Base-by-base conservation (phyloP, 1,139 yeast genomes). In the Taiozyma onychis region DNA sequence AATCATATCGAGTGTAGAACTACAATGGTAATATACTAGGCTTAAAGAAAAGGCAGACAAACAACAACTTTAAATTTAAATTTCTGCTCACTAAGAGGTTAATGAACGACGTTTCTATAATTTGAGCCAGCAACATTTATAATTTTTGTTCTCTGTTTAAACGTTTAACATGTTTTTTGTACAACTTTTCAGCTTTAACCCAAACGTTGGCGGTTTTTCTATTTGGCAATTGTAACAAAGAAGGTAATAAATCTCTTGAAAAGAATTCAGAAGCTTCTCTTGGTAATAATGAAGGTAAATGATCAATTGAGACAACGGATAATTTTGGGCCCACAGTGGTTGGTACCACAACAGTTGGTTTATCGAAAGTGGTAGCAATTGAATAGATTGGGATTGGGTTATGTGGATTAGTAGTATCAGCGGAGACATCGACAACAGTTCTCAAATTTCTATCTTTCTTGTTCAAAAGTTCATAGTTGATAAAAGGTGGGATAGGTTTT, bases 351-450 rank as follows among this genome's bases (percentile, higher is more conserved):
- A 88, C 97, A 9, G 97, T 90, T 59, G 99, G 99, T 60, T 88
- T 81, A 58, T 81, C 80, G 73, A 93, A 93, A 14, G 86, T 91
- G 34, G 99, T 93, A 51, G 96, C 95, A 59, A 88, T 76, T 35
- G 81, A 76, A 71, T 93, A 95, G 51, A 93, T 93, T 57, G 99
- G 99, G 56, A 93, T 81, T 54, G 99, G 99, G 73, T 93, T 93
- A 75, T 90, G 95, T 54, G 98, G 98, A 70, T 93, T 95, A 51
- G 99, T 93, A 48, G 98, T 93, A 72, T 95, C 99, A 52, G 99
- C 99, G 51, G 97, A 88, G 51, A 93, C 99, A 69, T 93, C 99
- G 48, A 93, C 97, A 57, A 95, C 89, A 22, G 95, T 88, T 68
- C 93, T 84, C 66, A 93, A 80, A 59, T 78, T 84, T 80, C 99